Evolutionary conservation across 306 rosid genomes (phyloP), one percentile per base, ranked within the genome.

Genomic region (Fragaria iinumae): DNA sequence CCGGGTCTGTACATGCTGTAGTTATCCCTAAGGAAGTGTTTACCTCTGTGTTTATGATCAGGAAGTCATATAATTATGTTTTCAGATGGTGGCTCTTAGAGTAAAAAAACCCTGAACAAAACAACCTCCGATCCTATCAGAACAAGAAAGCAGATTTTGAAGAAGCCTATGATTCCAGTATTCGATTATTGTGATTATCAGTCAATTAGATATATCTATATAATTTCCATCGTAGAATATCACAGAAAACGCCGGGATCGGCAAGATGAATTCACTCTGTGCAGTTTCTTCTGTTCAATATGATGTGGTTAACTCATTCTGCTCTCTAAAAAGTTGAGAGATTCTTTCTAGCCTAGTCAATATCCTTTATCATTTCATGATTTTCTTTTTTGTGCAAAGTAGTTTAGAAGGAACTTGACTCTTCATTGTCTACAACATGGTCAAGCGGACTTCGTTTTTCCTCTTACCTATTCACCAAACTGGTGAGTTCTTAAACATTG

Each of bases 401-500:
- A 0, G 1, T 16, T 8, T 69, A 23, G 34, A 27, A 18, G 21
- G 44, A 59, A 43, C 48, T 3, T 38, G 69, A 57, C 45, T 53
- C 74, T 34, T 71, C 55, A 47, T 29, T 63, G 25, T 18, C 48
- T 36, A 8, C 48, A 66, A 44, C 69, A n/a, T 36, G 71, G 69
- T 76, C 29, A 47, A 45, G 76, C 16, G 44, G 13, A 23, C 69
- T 71, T 11, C 60, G 1, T 53, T n/a, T 18, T 64, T 45, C 60
- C 38, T 47, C 21, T 20, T 39, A 52, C 48, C 59, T 57, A 13
- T 17, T 34, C 64, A 17, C 55, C 27, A 52, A 8, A 18, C 3
- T 52, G 74, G 59, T 64, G 68, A 63, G 59, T 63, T 60, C 44
- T 49, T 29, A 9, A 52, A 34, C 74, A 62, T 25, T 68, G 72